Evolutionary conservation across 2,329 filamentous ascomycete species (phyloP).

Genomic region (Cordyceps sp.): DNA sequence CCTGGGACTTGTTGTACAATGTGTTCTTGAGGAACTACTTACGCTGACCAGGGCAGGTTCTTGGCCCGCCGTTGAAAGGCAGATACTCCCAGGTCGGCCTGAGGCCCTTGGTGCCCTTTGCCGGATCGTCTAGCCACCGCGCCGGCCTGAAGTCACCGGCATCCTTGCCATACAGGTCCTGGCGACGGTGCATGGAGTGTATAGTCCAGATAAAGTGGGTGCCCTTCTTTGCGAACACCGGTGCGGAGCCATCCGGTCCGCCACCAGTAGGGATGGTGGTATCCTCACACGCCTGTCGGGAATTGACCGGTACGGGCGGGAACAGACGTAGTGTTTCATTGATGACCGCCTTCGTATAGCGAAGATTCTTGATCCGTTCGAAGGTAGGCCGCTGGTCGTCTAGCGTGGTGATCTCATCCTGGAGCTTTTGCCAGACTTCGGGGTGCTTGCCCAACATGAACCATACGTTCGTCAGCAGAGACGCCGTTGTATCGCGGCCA

Average conservation of each 20-base stretch:
- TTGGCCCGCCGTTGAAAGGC: conserved; percentile 58
- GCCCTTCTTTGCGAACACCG: conserved; percentile 41
- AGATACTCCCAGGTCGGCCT: conserved; percentile 43
- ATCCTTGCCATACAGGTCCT: conserved; percentile 40
- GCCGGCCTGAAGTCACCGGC: conserved; percentile 43
- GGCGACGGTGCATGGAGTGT: conserved; percentile 55
- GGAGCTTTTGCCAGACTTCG: conserved; percentile 22
- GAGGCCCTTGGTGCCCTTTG: neutral
- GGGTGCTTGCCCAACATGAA: conserved; percentile 17
- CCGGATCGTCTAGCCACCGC: conserved; percentile 31
- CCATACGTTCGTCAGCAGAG: conserved; percentile 15
- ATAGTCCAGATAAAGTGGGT: conserved; percentile 49
- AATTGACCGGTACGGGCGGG: conserved; percentile 63
- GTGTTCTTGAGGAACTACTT: neutral
- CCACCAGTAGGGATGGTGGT: conserved; percentile 59
- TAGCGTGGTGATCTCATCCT: conserved; percentile 14
- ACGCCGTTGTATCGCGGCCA: conserved; percentile 21
- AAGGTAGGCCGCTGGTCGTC: conserved; percentile 7
- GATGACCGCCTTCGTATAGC: conserved; percentile 71
- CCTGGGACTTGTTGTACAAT: neutral
- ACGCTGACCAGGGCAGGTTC: conserved; percentile 56
- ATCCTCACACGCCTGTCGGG: conserved; percentile 26
- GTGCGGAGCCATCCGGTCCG: conserved; percentile 40
- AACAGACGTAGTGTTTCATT: conserved; percentile 66
- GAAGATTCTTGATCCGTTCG: conserved; percentile 6